Evolutionary conservation across 495 filamentous ascomycete species (phyloP).

Genomic region (Rhypophila decipiens): DNA sequence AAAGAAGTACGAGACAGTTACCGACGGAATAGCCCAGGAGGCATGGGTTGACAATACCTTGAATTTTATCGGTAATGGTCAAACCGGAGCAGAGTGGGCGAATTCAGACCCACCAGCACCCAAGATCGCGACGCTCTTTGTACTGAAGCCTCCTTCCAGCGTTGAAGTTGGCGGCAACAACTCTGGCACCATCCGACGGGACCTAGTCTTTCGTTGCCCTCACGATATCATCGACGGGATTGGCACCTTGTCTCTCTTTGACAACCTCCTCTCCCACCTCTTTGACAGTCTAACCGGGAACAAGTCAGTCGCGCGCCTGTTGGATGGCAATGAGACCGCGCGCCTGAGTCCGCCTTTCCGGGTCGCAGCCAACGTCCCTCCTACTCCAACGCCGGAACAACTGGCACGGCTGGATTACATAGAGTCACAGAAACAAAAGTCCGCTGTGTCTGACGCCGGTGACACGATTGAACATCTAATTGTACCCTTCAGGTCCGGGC

Average conservation of each 20-base stretch:
- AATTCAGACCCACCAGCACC: conserved; percentile 36
- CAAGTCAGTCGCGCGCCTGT: neutral
- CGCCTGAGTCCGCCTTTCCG: conserved; percentile 15
- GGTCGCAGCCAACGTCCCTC: conserved; percentile 7
- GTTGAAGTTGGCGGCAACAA: neutral
- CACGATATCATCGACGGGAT: conserved; percentile 47
- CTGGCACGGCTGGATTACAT: neutral
- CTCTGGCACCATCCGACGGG: conserved; percentile 10
- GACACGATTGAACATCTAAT: neutral
- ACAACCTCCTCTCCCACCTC: conserved; percentile 13
- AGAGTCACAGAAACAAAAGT: neutral
- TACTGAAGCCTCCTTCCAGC: conserved; percentile 17
- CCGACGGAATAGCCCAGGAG: conserved; percentile 7
- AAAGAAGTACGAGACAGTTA: neutral
- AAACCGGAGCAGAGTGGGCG: conserved; percentile 32
- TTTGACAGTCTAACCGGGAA: neutral
- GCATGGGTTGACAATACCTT: conserved; percentile 36
- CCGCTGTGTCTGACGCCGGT: neutral
- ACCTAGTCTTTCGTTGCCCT: conserved; percentile 38
- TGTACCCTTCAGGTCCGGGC: neutral
- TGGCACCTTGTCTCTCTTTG: conserved; percentile 36
- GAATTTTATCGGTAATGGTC: conserved; percentile 17
- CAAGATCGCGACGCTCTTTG: conserved; percentile 29
- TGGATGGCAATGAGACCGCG: conserved; percentile 13
- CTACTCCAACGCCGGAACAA: neutral